Conservation (phyloP, 306 rosid species). For the Fragaria nilgerrensis region DNA sequence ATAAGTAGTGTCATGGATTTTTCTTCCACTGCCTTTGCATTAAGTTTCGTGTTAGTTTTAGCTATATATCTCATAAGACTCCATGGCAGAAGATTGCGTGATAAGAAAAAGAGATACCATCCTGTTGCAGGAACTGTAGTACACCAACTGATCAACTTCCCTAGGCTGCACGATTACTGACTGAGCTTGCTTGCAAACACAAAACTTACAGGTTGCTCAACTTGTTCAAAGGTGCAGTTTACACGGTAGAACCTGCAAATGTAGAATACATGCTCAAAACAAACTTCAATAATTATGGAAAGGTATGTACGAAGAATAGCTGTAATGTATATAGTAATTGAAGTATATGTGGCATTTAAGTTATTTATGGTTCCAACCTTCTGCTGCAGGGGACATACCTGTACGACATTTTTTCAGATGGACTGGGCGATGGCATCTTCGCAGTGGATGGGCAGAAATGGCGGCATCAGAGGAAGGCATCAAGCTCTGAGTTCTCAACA, state of each 20-base stretch:
- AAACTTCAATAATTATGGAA: conserved; percentile 29
- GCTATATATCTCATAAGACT: not conserved
- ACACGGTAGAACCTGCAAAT: conserved; percentile 27
- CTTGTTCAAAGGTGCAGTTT: conserved; percentile 15
- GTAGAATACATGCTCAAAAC: conserved; percentile 32
- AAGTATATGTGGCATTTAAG: not conserved
- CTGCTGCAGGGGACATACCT: conserved; percentile 17
- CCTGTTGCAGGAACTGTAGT: conserved; percentile 24
- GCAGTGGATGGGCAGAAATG: conserved; percentile 16
- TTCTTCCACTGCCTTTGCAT: not conserved
- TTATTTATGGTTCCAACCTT: not conserved
- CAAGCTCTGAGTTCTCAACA: conserved; percentile 11
- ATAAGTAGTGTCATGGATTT: not conserved
- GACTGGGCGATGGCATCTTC: conserved; percentile 21
- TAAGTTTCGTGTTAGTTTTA: not conserved
- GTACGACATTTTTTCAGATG: not conserved
- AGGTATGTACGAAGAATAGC: not conserved
- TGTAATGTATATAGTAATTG: no score
- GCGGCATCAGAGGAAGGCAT: conserved; percentile 15
- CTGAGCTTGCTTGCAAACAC: conserved; percentile 20
- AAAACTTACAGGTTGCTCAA: conserved; percentile 14
- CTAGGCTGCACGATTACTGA: conserved; percentile 19
- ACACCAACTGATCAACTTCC: conserved; percentile 19
- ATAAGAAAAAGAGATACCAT: conserved; percentile 11
- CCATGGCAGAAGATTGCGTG: not conserved